phyloP scores from a whole-genome alignment of 768 basidiomycete species.

The Tubosaeta sp. region DNA sequence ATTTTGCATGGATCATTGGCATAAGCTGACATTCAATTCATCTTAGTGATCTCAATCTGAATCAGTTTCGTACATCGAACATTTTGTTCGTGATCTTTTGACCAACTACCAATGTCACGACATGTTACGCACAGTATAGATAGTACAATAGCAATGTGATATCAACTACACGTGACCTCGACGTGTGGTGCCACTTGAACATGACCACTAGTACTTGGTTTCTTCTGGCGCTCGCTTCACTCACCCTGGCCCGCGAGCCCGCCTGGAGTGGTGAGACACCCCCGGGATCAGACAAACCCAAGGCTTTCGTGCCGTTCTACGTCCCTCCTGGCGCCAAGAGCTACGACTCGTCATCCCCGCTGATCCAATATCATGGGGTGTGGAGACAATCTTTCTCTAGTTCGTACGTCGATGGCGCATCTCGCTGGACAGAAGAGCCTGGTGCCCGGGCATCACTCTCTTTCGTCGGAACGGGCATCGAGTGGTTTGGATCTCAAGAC shows the following conservation, averaged over 20 bases:
- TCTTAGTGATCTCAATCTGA: conserved; percentile 20
- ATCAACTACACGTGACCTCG: conserved; percentile 23
- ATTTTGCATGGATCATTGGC: conserved; percentile 27
- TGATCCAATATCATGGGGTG: conserved; percentile 56
- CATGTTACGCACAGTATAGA: conserved; percentile 33
- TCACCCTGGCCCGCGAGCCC: conserved; percentile 29
- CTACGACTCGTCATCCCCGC: conserved; percentile 65
- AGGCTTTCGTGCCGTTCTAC: conserved; percentile 63
- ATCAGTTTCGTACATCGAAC: conserved; percentile 20
- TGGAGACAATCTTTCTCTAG: conserved; percentile 56
- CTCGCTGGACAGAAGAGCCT: conserved; percentile 45
- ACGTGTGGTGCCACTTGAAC: conserved; percentile 2
- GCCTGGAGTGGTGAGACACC: conserved; percentile 69
- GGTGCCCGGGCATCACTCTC: conserved; percentile 51
- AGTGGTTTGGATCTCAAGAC: conserved; percentile 69
- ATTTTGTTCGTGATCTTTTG: conserved; percentile 20
- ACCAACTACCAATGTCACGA: conserved; percentile 21
- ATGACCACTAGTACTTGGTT: conserved; percentile 8
- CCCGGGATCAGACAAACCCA: conserved; percentile 42
- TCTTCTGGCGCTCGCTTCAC: conserved; percentile 4
- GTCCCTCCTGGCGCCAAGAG: conserved; percentile 68
- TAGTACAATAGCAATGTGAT: conserved; percentile 30
- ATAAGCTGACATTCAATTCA: conserved; percentile 28
- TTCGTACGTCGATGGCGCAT: conserved; percentile 46
- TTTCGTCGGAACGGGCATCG: conserved; percentile 72